Conservation (phyloP, 108 stramenopile species). For the Chaetoceros tenuissimus region DNA sequence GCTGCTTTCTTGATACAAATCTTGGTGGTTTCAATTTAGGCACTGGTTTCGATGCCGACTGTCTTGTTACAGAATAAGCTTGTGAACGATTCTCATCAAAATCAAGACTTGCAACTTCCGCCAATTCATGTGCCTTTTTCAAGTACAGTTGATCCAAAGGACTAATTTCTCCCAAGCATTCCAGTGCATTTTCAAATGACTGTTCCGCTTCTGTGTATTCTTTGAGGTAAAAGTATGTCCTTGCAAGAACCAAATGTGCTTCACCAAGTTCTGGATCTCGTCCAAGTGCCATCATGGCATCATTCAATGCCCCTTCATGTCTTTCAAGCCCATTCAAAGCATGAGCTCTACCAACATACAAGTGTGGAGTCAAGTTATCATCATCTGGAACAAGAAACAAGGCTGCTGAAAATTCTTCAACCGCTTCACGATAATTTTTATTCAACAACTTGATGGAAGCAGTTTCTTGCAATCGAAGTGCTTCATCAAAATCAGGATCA, state of each 20-base stretch:
- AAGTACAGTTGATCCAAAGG: conserved; percentile 82
- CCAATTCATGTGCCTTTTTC: conserved; percentile 44
- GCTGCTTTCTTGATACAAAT: conserved; percentile 78
- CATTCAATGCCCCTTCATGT: conserved; percentile 70
- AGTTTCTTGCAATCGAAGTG: conserved; percentile 72
- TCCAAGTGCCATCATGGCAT: conserved; percentile 62
- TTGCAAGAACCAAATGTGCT: conserved; percentile 80
- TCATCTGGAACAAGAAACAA: conserved; percentile 79
- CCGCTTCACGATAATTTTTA: conserved; percentile 70
- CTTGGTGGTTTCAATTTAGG: conserved; percentile 77
- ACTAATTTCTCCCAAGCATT: conserved; percentile 48
- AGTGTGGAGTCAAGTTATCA: conserved; percentile 59
- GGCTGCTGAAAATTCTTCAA: conserved; percentile 84
- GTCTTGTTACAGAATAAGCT: not conserved
- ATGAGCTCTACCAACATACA: conserved; percentile 75
- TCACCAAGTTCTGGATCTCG: conserved; percentile 63
- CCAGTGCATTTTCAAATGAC: conserved; percentile 58
- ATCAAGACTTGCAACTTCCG: conserved; percentile 28
- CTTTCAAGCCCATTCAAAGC: conserved; percentile 78
- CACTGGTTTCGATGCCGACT: conserved; percentile 28
- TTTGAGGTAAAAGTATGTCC: conserved; percentile 71
- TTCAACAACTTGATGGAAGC: conserved; percentile 58
- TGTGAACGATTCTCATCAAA: conserved; percentile 19
- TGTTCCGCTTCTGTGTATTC: conserved; percentile 66
- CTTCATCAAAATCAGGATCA: conserved; percentile 86